Base-by-base conservation (phyloP, 345 rosid genomes). In the Capsella bursapastoris region DNA sequence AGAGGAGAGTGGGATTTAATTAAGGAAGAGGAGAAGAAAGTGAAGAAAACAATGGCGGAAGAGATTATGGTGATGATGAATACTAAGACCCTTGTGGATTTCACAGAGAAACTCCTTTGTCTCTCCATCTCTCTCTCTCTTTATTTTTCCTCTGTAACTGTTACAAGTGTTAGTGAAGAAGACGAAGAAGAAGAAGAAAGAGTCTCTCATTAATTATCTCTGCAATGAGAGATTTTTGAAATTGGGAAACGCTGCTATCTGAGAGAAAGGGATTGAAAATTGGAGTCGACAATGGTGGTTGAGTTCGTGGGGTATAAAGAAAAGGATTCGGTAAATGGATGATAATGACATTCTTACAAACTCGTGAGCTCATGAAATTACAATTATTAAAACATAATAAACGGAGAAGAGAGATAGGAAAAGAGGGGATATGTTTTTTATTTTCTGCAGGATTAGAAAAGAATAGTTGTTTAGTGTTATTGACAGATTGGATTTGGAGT, bases 81-180 rank as follows among this genome's bases (percentile, higher is more conserved):
- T 18, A 79, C 81, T 58, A 88, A 81, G 68, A 82, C 71, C 75
- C 87, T 84, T 0, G 90, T 77, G 78, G 94, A 79, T 81, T 86
- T 93, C 40, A 87, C 70, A 41, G 84, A 79, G 86, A 91, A 91
- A 82, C 93, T 94, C 73, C 81, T 75, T 69, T 86, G 96, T 78
- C 90, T 87, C 79, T 91, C 97, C 98, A 94, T 94, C 57, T 52
- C 52, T 28, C 8, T 44, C 22, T 14, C 18, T 38, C 43, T 38
- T 14, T 28, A 22, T 3, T 51, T 16, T 16, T 14, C 50, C 55
- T 51, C 29, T 61, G 57, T 7, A 55, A 44, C 41, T 43, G 25
- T 25, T 32, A 58, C 6, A 4, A 45, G 7, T 22, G 37, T 34
- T 34, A 7, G 37, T 34, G 37, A 34, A 34, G 37, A 29, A 29